A percentile compares a stretch with the other conserved stretches of the same genome.
These are phyloP conservation scores for Chrysophaeum taylorii DNA, from an alignment of 352 stramenopile genomes.

Conservation along the genomic window DNA sequence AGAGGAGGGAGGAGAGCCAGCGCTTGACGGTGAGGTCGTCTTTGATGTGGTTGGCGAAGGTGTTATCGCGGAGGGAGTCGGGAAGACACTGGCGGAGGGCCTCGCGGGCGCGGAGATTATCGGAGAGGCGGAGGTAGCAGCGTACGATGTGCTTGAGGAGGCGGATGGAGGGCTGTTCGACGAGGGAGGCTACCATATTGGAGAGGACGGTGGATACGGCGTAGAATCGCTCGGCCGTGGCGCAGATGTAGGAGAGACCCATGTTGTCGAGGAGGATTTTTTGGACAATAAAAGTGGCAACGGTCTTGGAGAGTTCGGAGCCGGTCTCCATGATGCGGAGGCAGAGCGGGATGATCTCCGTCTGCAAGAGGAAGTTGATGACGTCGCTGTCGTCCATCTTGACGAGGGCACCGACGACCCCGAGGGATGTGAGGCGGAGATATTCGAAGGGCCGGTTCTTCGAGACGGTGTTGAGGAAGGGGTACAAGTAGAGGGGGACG, in stretches of 20 bases:
- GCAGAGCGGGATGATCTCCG: constrained; percentile 97
- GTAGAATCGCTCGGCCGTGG: constrained; percentile 85
- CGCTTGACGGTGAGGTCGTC: constrained; percentile 90
- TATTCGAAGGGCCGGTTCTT: constrained; percentile 98
- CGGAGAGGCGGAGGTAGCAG: constrained; percentile 86
- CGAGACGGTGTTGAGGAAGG: constrained; percentile 95
- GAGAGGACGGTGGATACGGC: constrained; percentile 76
- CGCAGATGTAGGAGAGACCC: constrained; percentile 95
- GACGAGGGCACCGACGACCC: constrained; percentile 96
- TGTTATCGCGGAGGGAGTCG: constrained; percentile 79
- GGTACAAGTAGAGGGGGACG: constrained; percentile 96
- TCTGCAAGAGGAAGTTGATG: constrained; percentile 97
- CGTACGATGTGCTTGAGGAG: constrained; percentile 98
- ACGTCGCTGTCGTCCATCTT: constrained; percentile 98
- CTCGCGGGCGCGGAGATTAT: constrained; percentile 76
- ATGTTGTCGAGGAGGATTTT: constrained; percentile 98
- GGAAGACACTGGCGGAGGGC: constrained; percentile 90
- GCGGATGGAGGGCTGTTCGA: constrained; percentile 77
- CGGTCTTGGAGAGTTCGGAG: constrained; percentile 92
- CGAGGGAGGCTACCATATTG: constrained; percentile 90
- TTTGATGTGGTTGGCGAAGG: constrained; percentile 81
- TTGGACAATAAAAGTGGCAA: constrained; percentile 99
- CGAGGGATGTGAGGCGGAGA: constrained; percentile 87
- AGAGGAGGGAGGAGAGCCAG: constrained; percentile 86
- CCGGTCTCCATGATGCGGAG: constrained; percentile 97